Evolutionary conservation across 2,329 filamentous ascomycete genomes (phyloP), one percentile per base, ranked within the genome.

Genomic region (Sporothrix protearum): DNA sequence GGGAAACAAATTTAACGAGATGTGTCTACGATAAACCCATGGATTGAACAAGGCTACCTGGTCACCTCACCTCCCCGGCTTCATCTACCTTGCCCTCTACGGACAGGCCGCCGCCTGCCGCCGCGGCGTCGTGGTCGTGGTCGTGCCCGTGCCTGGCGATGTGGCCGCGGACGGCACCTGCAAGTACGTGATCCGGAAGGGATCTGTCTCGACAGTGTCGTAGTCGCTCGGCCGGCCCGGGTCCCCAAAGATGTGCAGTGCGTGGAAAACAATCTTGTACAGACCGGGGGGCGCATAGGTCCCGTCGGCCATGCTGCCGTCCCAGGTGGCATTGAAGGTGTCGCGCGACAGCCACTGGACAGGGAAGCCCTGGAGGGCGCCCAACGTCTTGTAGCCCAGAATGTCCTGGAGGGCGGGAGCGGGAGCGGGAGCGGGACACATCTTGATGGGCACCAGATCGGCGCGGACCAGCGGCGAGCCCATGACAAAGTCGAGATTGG

Each of bases 201-300:
- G 70, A 0, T 77, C 76, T 12, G 84, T 81, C 75, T 83, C 80
- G 28, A 77, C 76, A 0, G 78, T 75, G 33, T 87, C 85, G 78
- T 85, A 88, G 66, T 88, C 84, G 3, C 77, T 78, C 1, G 79
- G 73, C 71, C 82, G 79, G 16, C 78, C 77, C 45, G 78, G 77
- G 71, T 88, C 80, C 5, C 86, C 86, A 75, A 85, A 86, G 72
- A 88, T 82, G 72, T 81, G 82, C 73, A 88, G 77, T 2, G 85
- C 83, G 71, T 81, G 81, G 39, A 87, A 79, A 0, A 80, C 79
- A 67, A 88, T 79, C 77, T 82, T 84, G 78, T 88, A 88, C 36
- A 76, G 75, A 12, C 86, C 86, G 0, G 81, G 79, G 0, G 85
- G 82, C 1, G 81, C 85, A 72, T 84, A 86, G 0, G 75, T 79